Evolutionary conservation across 768 basidiomycete species (phyloP), one percentile per base, ranked within the genome.

Genomic region (Rhodocollybia butyracea): DNA sequence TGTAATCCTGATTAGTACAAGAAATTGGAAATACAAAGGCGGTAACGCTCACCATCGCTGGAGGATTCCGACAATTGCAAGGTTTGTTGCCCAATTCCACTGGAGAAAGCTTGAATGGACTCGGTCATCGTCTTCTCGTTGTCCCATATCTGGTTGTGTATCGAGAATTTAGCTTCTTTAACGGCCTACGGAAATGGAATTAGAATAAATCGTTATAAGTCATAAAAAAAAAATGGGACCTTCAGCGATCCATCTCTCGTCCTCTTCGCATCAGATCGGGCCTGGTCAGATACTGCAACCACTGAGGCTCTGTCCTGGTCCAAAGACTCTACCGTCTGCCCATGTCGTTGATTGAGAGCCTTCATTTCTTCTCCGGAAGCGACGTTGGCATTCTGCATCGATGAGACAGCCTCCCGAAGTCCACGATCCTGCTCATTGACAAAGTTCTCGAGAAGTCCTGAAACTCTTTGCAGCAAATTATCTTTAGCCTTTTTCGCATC

Each of bases 391-490:
- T 73, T 72, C 34, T 80, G 76, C 24, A 90, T 70, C 39, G 70
- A 65, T 1, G 71, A 72, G 48, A 91, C 75, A 1, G 83, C 79
- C 26, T 83, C 80, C 38, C 79, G 76, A 51, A 94, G 71, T 19
- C 81, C 82, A 15, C 76, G 73, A 64, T 94, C 88, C 27, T 89
- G 82, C 45, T 85, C 79, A 40, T 79, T 70, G 29, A 85, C 78
- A 67, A 88, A 95, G 26, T 81, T 85, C 11, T 80, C 83, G 2
- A 97, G 71, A 60, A 94, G 75, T 3, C 75, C 75, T 1, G 89
- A 88, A 47, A 96, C 77, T 36, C 85, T 86, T 39, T 86, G 79
- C n/a, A 94, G 68, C 12, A 96, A 68, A 38, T 89, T 87, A 39
- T 85, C 83, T 56, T 84, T 88, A 1, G 88, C 82, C 46, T 77